Evolutionary conservation across 2,329 filamentous ascomycete genomes (phyloP), one percentile per base, ranked within the genome.

Genomic region (Graphilbum sp.): DNA sequence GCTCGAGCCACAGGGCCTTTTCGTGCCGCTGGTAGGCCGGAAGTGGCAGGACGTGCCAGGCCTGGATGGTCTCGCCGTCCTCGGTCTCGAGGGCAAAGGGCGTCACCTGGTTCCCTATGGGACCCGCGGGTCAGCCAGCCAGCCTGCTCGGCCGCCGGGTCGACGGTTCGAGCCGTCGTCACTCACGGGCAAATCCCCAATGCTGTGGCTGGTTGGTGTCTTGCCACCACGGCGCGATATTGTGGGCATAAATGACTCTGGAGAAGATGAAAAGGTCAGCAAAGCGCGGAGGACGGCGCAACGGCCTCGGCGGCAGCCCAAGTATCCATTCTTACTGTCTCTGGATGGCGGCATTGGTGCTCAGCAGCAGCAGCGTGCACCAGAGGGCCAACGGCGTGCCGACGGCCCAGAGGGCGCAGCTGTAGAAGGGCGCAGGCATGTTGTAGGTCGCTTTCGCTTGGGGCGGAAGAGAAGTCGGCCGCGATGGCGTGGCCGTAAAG

Each of bases 1-100:
- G 55, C 46, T 74, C 66, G 5, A 58, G 54, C 30, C 69, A 60
- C 12, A 92, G 60, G 13, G 62, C 60, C 18, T 65, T 58, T 50
- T 92, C 80, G 48, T 93, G 69, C 46, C 79, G 66, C 7, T 74
- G 63, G 54, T 92, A 93, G 0, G 84, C 62, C 37, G 79, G 74
- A 7, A 92, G 58, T 0, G 88, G 88, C 35, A 95, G 61, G 39
- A 96, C 69, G 52, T 95, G 88, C 88, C 88, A 96, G 20, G 81
- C 82, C 52, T 90, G 92, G 16, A 96, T 61, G 2, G 64, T 73
- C 55, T 87, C 78, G 30, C 75, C 73, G 54, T 95, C 87, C 1
- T 73, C 63, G 0, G 85, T 90, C 4, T 59, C 61, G 29, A 96
- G 59, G 35, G 72, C 75, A 54, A 96, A 95, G 0, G 88, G 82